Evolutionary conservation across 2,329 filamentous ascomycete species (phyloP), one percentile per base, ranked within the genome.

Genomic region (Herpotrichia juniperi): DNA sequence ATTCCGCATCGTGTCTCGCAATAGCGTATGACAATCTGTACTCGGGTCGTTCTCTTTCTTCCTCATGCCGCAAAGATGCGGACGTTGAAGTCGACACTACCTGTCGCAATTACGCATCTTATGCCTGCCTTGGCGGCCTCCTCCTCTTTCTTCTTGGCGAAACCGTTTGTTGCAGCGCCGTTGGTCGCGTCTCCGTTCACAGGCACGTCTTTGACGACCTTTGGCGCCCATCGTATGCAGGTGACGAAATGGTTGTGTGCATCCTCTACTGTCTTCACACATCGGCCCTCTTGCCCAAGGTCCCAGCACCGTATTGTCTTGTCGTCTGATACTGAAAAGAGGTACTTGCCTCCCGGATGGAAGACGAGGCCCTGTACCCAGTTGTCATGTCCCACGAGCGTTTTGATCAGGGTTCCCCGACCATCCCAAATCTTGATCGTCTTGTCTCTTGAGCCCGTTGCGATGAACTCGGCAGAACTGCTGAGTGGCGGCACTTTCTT

Each of bases 251-350:
- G 91, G 4, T 83, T 86, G 69, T 96, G 92, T 0, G 86, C 87
- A 57, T 91, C 90, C 31, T 82, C 81, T 14, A 97, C 78, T 0
- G 86, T 87, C 74, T 93, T 93, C 61, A 96, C 91, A 64, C 91
- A 93, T 67, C 92, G 93, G 35, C 90, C 91, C 71, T 96, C 92
- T 70, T 97, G 93, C 22, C 84, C 83, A 22, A 97, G 78, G 76
- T 97, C 93, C 93, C 93, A 97, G 78, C 93, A 97, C 49, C 93
- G 83, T 53, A 97, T 81, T 4, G 91, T 93, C 78, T 94, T 96
- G 77, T 97, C 93, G 71, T 97, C 93, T 14, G 88, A 84, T 17
- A 89, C 90, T 6, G 88, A 93, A 5, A 97, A 77, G 1, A 97
- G 81, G 66, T 94, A 97, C 74, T 93, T 96, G 37, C 93, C 93